Evolutionary conservation across 1,284 basidiomycete genomes (phyloP).

Genomic region (Microbotryum lychnidis-dioicae): DNA sequence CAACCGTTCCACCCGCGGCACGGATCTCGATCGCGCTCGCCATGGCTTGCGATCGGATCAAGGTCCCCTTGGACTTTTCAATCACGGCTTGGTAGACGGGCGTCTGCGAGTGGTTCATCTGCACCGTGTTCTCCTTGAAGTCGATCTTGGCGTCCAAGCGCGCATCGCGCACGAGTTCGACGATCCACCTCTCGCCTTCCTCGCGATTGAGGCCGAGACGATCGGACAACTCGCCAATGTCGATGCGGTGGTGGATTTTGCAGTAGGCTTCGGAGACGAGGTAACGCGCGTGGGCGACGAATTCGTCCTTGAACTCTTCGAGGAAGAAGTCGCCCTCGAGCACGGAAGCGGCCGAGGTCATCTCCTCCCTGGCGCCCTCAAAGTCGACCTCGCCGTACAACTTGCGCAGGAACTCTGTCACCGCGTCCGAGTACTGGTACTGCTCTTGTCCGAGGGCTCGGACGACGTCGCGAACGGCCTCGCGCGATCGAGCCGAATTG

Average conservation of each 20-base stretch:
- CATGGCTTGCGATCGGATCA: conserved; percentile 82
- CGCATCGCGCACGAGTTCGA: conserved; percentile 94
- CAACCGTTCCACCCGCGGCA: conserved; percentile 31
- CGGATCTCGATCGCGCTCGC: conserved; percentile 68
- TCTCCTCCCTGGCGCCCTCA: conserved; percentile 74
- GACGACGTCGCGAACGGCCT: conserved; percentile 78
- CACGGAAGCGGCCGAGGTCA: conserved; percentile 62
- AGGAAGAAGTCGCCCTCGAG: conserved; percentile 92
- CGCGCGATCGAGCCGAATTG: conserved; percentile 62
- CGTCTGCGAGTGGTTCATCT: conserved; percentile 81
- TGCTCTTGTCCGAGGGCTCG: conserved; percentile 86
- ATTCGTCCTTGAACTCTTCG: conserved; percentile 77
- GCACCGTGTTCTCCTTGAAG: conserved; percentile 93
- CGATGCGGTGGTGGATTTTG: conserved; percentile 90
- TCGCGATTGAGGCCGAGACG: conserved; percentile 83
- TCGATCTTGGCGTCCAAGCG: conserved; percentile 97
- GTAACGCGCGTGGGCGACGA: conserved; percentile 91
- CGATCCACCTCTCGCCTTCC: conserved; percentile 99
- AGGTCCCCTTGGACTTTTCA: conserved; percentile 87
- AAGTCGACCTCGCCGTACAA: conserved; percentile 91
- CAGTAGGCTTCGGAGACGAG: conserved; percentile 96
- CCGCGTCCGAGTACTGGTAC: conserved; percentile 88
- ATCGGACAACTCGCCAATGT: conserved; percentile 87
- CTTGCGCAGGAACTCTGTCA: conserved; percentile 87
- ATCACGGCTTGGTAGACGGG: conserved; percentile 92